Percentiles rank a stretch among this genome's conserved stretches.
phyloP scores from a whole-genome alignment of 2,329 filamentous ascomycete genomes.

The Tympanopsis confertula region DNA sequence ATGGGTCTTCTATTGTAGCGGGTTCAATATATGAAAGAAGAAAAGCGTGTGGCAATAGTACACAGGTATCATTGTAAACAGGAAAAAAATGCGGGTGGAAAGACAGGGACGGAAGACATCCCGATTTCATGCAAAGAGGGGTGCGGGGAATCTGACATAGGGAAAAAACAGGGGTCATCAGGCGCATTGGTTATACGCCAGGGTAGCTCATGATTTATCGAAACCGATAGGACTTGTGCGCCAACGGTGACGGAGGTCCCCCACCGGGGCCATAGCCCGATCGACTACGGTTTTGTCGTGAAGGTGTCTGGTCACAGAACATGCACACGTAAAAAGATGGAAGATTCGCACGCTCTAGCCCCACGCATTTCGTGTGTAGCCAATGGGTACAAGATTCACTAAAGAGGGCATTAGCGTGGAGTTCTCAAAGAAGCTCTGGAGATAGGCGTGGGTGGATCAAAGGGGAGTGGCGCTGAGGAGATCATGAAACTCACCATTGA shows the following conservation, averaged over 20 bases:
- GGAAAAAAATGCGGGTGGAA: too few relatives aligned
- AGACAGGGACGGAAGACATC: too few relatives aligned
- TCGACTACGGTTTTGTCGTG: slow-evolving; percentile 19
- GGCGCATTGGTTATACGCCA: too few relatives aligned
- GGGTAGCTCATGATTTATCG: too few relatives aligned
- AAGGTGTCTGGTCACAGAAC: slow-evolving; percentile 31
- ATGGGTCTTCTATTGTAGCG: too few relatives aligned
- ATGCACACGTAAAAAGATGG: slow-evolving; percentile 35
- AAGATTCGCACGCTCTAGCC: slow-evolving; percentile 32
- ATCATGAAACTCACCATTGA: slow-evolving; percentile 31
- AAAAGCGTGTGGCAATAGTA: too few relatives aligned
- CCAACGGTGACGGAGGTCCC: slow-evolving; percentile 23
- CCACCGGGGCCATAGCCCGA: slow-evolving; percentile 15
- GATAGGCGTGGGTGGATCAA: background rate
- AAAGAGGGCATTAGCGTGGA: slow-evolving; percentile 2
- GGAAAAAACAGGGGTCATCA: too few relatives aligned
- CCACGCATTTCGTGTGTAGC: slow-evolving; percentile 46
- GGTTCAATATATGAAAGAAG: too few relatives aligned
- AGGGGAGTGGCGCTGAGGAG: background rate
- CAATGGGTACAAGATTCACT: slow-evolving; percentile 52
- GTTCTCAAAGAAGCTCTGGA: background rate
- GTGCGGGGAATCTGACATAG: too few relatives aligned
- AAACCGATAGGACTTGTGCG: slow-evolving; percentile 20
- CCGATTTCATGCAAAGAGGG: too few relatives aligned
- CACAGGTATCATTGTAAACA: too few relatives aligned